Evolutionary conservation across 345 rosid genomes (phyloP).

Genomic region (Populus simonii): DNA sequence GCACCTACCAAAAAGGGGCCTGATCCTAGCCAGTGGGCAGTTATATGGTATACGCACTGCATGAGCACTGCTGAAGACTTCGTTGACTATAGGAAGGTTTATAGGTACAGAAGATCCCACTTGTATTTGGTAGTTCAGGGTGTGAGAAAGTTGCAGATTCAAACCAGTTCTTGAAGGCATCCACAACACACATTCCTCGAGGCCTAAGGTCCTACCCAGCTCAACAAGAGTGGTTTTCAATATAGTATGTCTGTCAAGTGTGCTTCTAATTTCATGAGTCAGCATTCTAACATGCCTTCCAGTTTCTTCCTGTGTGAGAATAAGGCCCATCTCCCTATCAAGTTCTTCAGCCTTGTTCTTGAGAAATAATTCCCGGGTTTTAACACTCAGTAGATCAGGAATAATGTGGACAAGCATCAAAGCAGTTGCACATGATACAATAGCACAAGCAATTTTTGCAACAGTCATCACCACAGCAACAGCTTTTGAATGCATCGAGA

Average conservation of each 20-base stretch:
- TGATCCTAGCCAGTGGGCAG: slow-evolving; percentile 73
- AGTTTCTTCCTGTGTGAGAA: slow-evolving; percentile 86
- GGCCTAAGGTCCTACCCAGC: slow-evolving; percentile 70
- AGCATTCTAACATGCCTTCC: slow-evolving; percentile 94
- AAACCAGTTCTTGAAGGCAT: slow-evolving; percentile 76
- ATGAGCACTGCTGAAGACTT: slow-evolving; percentile 62
- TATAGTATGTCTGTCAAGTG: slow-evolving; percentile 80
- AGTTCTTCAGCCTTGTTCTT: slow-evolving; percentile 86
- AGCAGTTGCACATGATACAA: slow-evolving; percentile 86
- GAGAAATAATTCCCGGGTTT: slow-evolving; percentile 71
- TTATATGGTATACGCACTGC: slow-evolving; percentile 70
- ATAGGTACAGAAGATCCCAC: slow-evolving; percentile 63
- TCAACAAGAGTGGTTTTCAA: slow-evolving; percentile 87
- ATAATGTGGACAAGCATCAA: slow-evolving; percentile 88
- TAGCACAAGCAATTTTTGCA: slow-evolving; percentile 78
- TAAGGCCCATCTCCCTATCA: slow-evolving; percentile 85
- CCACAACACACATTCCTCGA: slow-evolving; percentile 94
- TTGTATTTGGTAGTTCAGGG: slow-evolving; percentile 57
- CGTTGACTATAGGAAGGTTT: slow-evolving; percentile 51
- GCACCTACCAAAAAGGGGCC: slow-evolving; percentile 62
- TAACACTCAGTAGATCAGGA: slow-evolving; percentile 79
- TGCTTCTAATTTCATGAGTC: slow-evolving; percentile 93
- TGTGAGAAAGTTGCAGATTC: slow-evolving; percentile 68
- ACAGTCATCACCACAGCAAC: slow-evolving; percentile 81
- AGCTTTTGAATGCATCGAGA: slow-evolving; percentile 67